phyloP scores from a whole-genome alignment of 192 early-diverging fungal genomes.

The Phycomyces nitens region DNA sequence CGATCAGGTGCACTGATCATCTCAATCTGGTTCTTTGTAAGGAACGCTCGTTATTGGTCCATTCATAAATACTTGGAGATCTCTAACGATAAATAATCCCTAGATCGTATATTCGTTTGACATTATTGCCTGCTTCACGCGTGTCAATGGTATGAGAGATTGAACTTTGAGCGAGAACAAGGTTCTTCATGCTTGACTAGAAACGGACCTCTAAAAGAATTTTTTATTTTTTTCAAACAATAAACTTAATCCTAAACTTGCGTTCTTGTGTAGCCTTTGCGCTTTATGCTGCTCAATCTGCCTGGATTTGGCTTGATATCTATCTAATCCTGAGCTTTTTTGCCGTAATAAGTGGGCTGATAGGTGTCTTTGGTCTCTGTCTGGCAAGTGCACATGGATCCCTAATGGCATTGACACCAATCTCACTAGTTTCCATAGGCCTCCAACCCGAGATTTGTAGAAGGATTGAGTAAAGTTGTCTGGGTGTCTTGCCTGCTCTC shows the following conservation, averaged over 20 bases:
- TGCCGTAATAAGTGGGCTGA: conserved; percentile 12
- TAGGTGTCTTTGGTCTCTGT: conserved; percentile 16
- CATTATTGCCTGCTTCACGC: conserved; percentile 18
- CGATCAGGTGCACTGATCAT: conserved; percentile 30
- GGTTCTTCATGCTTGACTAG: neutral
- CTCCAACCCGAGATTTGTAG: conserved; percentile 14
- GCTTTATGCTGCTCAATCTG: conserved; percentile 21
- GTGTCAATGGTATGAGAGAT: conserved; percentile 19
- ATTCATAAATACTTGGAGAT: neutral
- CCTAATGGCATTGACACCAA: neutral
- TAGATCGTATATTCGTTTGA: conserved; percentile 22
- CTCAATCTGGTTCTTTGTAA: conserved; percentile 24
- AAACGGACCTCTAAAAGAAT: too few relatives aligned
- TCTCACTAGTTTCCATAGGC: conserved; percentile 4
- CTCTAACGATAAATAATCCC: neutral
- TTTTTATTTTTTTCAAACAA: too few relatives aligned
- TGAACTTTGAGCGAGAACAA: neutral
- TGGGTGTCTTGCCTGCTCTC: conserved; percentile 21
- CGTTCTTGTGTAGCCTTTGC: conserved; percentile 10
- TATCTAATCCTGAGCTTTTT: conserved; percentile 19
- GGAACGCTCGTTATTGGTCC: neutral
- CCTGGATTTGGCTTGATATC: conserved; percentile 16
- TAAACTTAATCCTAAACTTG: neutral
- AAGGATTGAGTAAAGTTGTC: conserved; percentile 15
- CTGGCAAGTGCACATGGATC: conserved; percentile 6